A percentile compares a stretch with the other conserved stretches of the same genome.
Evolutionary conservation across 345 rosid species (phyloP).

Genomic region (Dovyalis caffra): DNA sequence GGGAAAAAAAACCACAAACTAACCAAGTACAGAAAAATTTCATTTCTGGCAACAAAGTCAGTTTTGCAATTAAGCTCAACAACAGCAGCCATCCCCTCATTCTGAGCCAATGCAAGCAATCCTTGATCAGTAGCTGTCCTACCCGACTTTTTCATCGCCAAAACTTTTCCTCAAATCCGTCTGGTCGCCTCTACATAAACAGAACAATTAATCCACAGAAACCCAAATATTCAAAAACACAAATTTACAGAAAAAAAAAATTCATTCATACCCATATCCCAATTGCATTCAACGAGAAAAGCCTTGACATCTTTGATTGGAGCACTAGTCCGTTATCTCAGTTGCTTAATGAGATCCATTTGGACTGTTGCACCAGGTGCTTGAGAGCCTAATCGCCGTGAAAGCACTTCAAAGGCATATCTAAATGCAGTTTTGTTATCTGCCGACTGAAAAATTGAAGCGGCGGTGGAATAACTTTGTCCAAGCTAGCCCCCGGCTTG

Average conservation of each 20-base stretch:
- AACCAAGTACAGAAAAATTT: constrained; percentile 85
- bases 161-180: constrained; percentile 82
- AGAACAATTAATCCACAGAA: constrained; percentile 3
- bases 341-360: constrained; percentile 67
- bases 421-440: constrained; percentile 22
- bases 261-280: constrained; percentile 64
- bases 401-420: constrained; percentile 33
- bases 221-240: neutral
- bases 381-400: constrained; percentile 40
- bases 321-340: constrained; percentile 86
- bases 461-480: constrained; percentile 14
- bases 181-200: constrained; percentile 82
- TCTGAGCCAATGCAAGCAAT: constrained; percentile 71
- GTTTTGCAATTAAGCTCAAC: constrained; percentile 94
- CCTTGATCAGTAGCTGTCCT: constrained; percentile 83
- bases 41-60: constrained; percentile 95
- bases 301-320: constrained; percentile 92
- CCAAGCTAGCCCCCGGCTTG: constrained; percentile 22
- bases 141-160: constrained; percentile 79
- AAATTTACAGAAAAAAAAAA: neutral
- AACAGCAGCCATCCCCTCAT: constrained; percentile 61
- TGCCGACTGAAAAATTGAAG: constrained; percentile 21
- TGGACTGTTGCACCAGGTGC: constrained; percentile 51
- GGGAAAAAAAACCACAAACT: constrained; percentile 25
- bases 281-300: constrained; percentile 73